phyloP scores from a whole-genome alignment of 768 basidiomycete species.

The Psilocybe sp. region DNA sequence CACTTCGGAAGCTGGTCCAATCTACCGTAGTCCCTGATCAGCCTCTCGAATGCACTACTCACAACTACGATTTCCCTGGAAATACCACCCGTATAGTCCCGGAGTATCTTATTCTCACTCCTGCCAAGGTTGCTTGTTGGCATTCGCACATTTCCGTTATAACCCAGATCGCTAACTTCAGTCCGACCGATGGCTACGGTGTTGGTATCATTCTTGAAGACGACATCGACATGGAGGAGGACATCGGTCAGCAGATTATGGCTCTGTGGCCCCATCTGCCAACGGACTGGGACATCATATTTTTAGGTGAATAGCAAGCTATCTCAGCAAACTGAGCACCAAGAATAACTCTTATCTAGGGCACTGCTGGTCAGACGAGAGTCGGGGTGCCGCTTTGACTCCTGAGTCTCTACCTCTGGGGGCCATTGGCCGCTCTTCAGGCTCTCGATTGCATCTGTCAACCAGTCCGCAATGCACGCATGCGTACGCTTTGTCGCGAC shows the following conservation, averaged over 20 bases:
- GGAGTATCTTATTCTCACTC: conserved; percentile 50
- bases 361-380: conserved; percentile 79
- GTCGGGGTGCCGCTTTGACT: conserved; percentile 36
- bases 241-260: conserved; percentile 41
- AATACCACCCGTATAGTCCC: conserved; percentile 39
- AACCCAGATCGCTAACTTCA: conserved; percentile 34
- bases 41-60: conserved; percentile 41
- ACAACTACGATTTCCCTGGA: conserved; percentile 34
- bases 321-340: not conserved
- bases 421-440: not conserved
- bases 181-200: conserved; percentile 20
- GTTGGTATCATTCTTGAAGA: conserved; percentile 68
- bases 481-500: conserved; percentile 59
- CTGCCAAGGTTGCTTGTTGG: conserved; percentile 68
- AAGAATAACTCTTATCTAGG: conserved; percentile 37
- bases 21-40: conserved; percentile 5
- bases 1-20: not conserved
- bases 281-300: conserved; percentile 68
- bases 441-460: conserved; percentile 52
- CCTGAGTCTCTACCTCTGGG: conserved; percentile 9
- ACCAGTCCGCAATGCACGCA: conserved; percentile 68
- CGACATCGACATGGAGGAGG: conserved; percentile 74
- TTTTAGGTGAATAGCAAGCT: conserved; percentile 47
- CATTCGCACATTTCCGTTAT: conserved; percentile 61
- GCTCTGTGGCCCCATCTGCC: conserved; percentile 56